Base-by-base conservation (phyloP, 805 yeast genomes). In the Schwanniomyces vanrijiae region DNA sequence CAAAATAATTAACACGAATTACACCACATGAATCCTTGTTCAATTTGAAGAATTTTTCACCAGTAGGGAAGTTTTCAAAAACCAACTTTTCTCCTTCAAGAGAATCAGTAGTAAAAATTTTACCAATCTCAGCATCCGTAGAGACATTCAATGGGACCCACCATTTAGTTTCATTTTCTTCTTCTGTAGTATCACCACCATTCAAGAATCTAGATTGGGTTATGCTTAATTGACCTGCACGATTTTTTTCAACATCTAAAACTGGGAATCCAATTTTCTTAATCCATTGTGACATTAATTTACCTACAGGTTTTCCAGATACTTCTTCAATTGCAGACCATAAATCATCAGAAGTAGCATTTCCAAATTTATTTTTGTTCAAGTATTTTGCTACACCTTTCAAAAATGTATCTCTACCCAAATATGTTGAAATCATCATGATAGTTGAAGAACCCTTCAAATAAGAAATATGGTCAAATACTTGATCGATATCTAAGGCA, bases 381-480 rank as follows among this genome's bases (percentile, higher is more conserved):
- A 88, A 76, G 66, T 88, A 88, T 45, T 70, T 61, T 28, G 89
- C 80, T 39, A 89, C 90, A 50, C 95, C 96, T 55, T 77, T 76
- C 52, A 88, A 72, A 62, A 88, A 89, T 4, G 70, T 64, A 11
- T 83, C 89, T 51, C 75, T 81, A 37, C 94, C 91, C 49, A 89
- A 69, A 61, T 80, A 79, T 54, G 78, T 80, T 31, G 91, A 81
- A 47, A 88, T 73, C 96, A 89, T 89, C 60, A 83, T 75, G 48
- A 88, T 82, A 24, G 86, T 74, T 21, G 91, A 84, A 5, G 90
- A 87, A 47, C 96, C 96, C 69, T 88, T 88, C 53, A 83, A 69
- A 65, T 88, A 88, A 3, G 94, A 87, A 47, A 88, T 88, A 28
- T 83, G 82, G 60, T 88, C 96, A 62, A 88, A 88, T 16, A 87